These are phyloP conservation scores for Termitomyces heimii DNA, from an alignment of 768 basidiomycete genomes.

Conservation along the genomic window DNA sequence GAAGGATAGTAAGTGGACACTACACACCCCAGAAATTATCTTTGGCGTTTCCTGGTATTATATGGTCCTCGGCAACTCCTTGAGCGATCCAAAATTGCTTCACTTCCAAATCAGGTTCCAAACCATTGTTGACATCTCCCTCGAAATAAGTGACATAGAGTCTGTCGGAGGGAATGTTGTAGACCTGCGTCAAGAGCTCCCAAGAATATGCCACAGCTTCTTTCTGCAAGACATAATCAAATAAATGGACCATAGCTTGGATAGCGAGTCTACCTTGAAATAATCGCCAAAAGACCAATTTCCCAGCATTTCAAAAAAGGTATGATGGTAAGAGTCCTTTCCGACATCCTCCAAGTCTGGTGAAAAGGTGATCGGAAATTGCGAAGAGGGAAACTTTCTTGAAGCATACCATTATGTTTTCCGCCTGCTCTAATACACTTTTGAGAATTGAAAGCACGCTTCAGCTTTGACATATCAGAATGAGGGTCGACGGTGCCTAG, in stretches of 20 bases:
- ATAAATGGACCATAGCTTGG: conserved; percentile 5
- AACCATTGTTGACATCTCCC: conserved; percentile 78
- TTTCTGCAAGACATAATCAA: conserved; percentile 44
- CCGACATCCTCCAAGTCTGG: conserved; percentile 98
- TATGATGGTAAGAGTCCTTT: conserved; percentile 97
- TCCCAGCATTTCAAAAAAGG: conserved; percentile 99
- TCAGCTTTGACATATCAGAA: conserved; percentile 85
- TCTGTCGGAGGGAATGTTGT: conserved; percentile 81
- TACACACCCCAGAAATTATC: conserved; percentile 97
- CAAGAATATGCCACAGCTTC: conserved; percentile 92
- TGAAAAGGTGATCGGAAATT: background rate
- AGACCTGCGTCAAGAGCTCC: conserved; percentile 89
- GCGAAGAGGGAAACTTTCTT: background rate
- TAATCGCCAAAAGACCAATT: conserved; percentile 99
- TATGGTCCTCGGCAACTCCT: conserved; percentile 84
- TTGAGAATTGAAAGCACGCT: conserved; percentile 92
- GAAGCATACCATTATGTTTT: conserved; percentile 84
- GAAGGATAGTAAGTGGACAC: background rate
- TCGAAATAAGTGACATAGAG: conserved; percentile 98
- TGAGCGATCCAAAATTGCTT: conserved; percentile 83
- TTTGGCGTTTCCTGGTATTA: conserved; percentile 90
- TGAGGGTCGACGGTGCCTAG: conserved; percentile 96
- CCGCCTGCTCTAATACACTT: conserved; percentile 99
- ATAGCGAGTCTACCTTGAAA: conserved; percentile 69
- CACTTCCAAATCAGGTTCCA: conserved; percentile 87